Base-by-base conservation (phyloP, 2,329 filamentous ascomycete genomes). In the Colletotrichum sp. region DNA sequence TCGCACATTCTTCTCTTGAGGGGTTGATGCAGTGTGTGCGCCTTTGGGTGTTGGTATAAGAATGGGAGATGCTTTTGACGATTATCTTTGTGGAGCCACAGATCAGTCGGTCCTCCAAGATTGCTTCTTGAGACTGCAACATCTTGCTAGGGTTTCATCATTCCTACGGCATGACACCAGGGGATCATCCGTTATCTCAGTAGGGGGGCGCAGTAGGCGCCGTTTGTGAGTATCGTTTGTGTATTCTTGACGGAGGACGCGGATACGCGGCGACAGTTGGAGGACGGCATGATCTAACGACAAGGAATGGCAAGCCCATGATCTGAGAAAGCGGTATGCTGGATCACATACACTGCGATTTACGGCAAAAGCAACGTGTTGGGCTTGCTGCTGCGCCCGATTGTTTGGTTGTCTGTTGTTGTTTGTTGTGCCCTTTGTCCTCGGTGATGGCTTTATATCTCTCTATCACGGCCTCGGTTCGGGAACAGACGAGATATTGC, bases 211-310 rank as follows among this genome's bases (percentile, higher is more conserved):
- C 0, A 5, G n/a, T 5, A 4, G 10, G 12, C n/a, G 10, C 12
- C 13, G 43, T 52, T 52, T 52, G 43, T 3, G 0, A 13, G 10
- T 13, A 8, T 13, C 3, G n/a, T 1, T 52, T 4, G 2, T 8
- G n/a, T 25, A 13, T 52, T 0, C 10, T 22, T 0, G n/a, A 22
- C 43, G 43, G 22, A 52, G 0, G n/a, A 4, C 13, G 10, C 0
- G 10, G n/a, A 52, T 52, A 52, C 43, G 3, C 12, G 12, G n/a
- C 10, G 43, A 5, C 10, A 13, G n/a, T 5, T 22, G 6, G n/a
- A 52, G 43, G 7, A 52, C 6, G 43, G 6, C 43, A 22, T 43
- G 36, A 18, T 22, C 43, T 13, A 1, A 0, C 4, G 6, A 4
- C 3, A 13, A 13, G 10, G 10, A 8, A 13, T 4, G 2, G 10